A percentile compares a stretch with the other conserved stretches of the same genome.
These are phyloP conservation scores for Rhodamnia rubescens DNA, from an alignment of 345 rosid species.

Conservation along the genomic window DNA sequence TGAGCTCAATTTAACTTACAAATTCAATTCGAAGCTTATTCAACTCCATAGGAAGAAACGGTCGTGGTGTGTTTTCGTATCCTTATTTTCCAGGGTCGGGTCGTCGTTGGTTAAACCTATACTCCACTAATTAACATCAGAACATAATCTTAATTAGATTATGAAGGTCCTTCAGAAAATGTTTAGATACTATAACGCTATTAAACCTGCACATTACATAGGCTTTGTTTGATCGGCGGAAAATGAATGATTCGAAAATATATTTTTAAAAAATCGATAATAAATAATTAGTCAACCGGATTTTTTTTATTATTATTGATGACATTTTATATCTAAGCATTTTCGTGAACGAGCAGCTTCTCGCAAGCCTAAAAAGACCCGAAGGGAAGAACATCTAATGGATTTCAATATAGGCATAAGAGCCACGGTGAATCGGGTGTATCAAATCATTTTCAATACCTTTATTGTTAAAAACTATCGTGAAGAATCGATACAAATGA, in stretches of 20 bases:
- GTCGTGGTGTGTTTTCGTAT: not conserved
- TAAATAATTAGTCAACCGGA: not conserved
- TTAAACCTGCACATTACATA: not conserved
- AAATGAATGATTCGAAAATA: not conserved
- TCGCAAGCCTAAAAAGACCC: no score
- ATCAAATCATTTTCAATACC: no score
- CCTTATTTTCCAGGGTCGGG: not conserved
- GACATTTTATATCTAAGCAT: not conserved
- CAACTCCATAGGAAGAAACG: not conserved
- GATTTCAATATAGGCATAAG: no score
- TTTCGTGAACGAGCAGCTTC: accelerated
- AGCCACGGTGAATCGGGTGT: no score
- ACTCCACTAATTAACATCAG: not conserved
- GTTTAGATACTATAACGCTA: accelerated
- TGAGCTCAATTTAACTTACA: not conserved
- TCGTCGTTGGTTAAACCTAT: not conserved
- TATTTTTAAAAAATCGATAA: not conserved
- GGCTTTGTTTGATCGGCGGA: accelerated
- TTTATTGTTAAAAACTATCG: no score
- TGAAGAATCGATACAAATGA: not conserved
- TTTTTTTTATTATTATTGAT: accelerated
- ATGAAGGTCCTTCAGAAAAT: not conserved
- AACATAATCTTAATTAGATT: not conserved
- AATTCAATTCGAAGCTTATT: not conserved
- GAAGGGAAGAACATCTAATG: no score